Evolutionary conservation across 331 rosid genomes (phyloP).

Genomic region (Phaseolus coccineus): DNA sequence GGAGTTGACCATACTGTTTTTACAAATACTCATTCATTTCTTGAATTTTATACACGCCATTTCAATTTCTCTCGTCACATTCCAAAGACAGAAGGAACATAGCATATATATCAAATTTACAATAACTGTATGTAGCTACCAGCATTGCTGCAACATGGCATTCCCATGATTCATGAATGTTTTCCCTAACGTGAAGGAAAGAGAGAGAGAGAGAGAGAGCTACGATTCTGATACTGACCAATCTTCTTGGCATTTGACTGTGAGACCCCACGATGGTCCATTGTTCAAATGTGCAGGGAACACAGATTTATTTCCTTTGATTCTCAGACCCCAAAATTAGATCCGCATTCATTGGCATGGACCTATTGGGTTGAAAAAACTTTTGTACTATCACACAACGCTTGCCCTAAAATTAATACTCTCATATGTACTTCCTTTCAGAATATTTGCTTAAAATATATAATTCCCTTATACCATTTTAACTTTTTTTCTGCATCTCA

Average conservation of each 20-base stretch:
- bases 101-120: background rate
- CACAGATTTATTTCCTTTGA: slow-evolving; percentile 44
- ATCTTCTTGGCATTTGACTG: slow-evolving; percentile 29
- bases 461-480: too few relatives aligned
- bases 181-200: slow-evolving; percentile 23
- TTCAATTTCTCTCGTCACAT: background rate
- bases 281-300: slow-evolving; percentile 24
- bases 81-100: slow-evolving; percentile 33
- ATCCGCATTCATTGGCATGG: slow-evolving; percentile 46
- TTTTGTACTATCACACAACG: slow-evolving; percentile 38
- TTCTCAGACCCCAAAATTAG: slow-evolving; percentile 43
- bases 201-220: background rate
- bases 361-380: background rate
- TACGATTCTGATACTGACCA: slow-evolving; percentile 25
- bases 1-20: slow-evolving; percentile 7
- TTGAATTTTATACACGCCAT: background rate
- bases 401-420: slow-evolving; percentile 44
- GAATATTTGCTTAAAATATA: too few relatives aligned
- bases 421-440: slow-evolving; percentile 19
- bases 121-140: slow-evolving; percentile 26
- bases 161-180: background rate
- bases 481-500: too few relatives aligned
- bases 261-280: slow-evolving; percentile 48
- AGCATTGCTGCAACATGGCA: background rate
- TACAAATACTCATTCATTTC: background rate